Base-by-base conservation (phyloP, 345 rosid species). In the Eucalyptus grandis region DNA sequence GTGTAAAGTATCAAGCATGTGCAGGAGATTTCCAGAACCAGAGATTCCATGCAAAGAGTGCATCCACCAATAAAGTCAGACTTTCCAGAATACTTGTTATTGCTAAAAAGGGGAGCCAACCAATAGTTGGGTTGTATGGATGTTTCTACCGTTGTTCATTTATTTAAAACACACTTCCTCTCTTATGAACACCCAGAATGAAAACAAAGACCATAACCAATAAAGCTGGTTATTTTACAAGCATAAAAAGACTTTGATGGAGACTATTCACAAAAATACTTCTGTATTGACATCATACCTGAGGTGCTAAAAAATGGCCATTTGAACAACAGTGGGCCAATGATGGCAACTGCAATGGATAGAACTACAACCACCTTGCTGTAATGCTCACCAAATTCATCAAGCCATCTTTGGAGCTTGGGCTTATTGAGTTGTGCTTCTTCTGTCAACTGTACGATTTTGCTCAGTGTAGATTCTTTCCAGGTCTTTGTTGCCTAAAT, bases 371-470 rank as follows among this genome's bases (percentile, higher is more conserved):
- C 99, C 93, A 97, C 96, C 90, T 96, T 96, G 95, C 99, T 97
- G 91, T 98, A 98, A 50, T 44, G 94, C 91, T 96, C 99, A 51
- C 99, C 99, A 91, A 98, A 98, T 89, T 98, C 99, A 92, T 98
- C 99, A 81, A 98, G 93, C 98, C 99, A 98, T 92, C 97, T 94
- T 88, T 97, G 98, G 91, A 98, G 99, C 93, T 95, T 97, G 82
- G 99, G 98, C 86, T 94, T 98, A 91, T 95, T 98, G 87, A 93
- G 87, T 62, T 96, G 99, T 62, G 99, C 99, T 94, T 98, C 99
- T 92, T 98, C 98, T 24, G 99, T 98, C 92, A 98, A 91, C 91
- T 98, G 98, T 90, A 98, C 97, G 72, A 98, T 98, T 91, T 94
- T 95, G 93, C 90, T 97, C 85, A 98, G 94, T 3, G 99, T 98